Evolutionary conservation across 805 yeast genomes (phyloP).

Genomic region (Jamesozyma jinghongensis): DNA sequence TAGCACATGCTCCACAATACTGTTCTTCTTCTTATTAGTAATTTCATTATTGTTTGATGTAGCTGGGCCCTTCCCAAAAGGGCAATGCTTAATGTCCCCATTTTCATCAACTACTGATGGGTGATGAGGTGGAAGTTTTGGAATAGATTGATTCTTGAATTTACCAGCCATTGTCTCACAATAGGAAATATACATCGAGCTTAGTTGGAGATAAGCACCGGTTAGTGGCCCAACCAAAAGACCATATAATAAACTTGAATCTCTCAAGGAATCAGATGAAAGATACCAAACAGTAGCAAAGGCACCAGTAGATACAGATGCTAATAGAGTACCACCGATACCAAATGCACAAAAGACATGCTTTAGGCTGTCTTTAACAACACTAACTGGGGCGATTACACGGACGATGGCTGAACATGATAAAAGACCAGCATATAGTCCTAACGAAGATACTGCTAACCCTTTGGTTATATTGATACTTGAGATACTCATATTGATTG

Average conservation of each 20-base stretch:
- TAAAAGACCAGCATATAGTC: constrained; percentile 46
- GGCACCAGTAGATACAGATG: constrained; percentile 41
- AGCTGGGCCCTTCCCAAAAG: constrained; percentile 5
- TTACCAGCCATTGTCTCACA: neutral
- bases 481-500: neutral
- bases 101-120: constrained; percentile 7
- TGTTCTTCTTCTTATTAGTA: no score
- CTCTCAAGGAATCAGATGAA: constrained; percentile 1
- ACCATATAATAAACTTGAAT: constrained; percentile 7
- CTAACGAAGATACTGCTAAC: constrained; percentile 59
- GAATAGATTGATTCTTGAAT: neutral
- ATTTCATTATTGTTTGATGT: no score
- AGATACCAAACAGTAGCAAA: constrained; percentile 42
- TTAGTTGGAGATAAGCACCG: constrained; percentile 7
- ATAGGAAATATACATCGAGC: neutral
- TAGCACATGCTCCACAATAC: no score
- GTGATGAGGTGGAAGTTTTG: constrained; percentile 10
- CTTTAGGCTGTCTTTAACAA: constrained; percentile 10
- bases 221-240: constrained; percentile 9
- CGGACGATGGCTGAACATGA: constrained; percentile 29
- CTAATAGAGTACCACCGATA: constrained; percentile 28
- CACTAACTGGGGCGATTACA: constrained; percentile 23
- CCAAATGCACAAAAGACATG: constrained; percentile 19
- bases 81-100: constrained; percentile 10
- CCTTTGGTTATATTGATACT: constrained; percentile 42